Evolutionary conservation across 441 rosid species (phyloP), one percentile per base, ranked within the genome.

Genomic region (Pelargonium australe): DNA sequence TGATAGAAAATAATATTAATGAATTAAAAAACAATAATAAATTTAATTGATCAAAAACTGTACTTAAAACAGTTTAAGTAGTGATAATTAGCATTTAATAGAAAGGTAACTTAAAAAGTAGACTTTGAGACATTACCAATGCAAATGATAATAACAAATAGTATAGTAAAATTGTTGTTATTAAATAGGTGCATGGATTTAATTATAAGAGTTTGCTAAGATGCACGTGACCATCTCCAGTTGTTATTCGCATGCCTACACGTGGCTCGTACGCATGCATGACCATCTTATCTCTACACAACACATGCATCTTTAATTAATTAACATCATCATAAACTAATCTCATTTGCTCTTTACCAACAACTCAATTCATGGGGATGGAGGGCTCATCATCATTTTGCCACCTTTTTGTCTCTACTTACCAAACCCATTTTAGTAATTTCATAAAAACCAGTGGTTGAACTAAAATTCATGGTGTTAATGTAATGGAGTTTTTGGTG

Each of bases 51-150:
- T 20, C 2, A 47, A 2, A 44, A 44, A 7, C 16, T 49, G 5
- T 11, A 11, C 14, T 2, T 47, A 11, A 45, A 49, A 40, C 43
- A 40, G 5, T 40, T 49, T 53, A 14, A 53, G 8, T 16, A 14
- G 1, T 6, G 7, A 14, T 53, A 53, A n/a, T 53, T 53, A 53
- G 23, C 1, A 20, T n/a, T 53, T n/a, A 53, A 53, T 14, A 9
- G 9, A 53, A 53, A 53, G 60, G 60, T 53, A 53, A 8, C 60
- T 53, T 53, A 53, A 53, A 53, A 53, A 45, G 19, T 1, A 53
- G 60, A 53, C 60, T 53, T 53, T 53, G 60, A 53, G 23, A n/a
- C 60, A 53, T n/a, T 53, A 53, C 19, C 60, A 14, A 53, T 53
- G 60, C 60, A 53, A 53, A 53, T 14, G 20, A 53, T 53, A 53